Base-by-base conservation (phyloP, 2,329 filamentous ascomycete species). In the Aspergillus vadensis region DNA sequence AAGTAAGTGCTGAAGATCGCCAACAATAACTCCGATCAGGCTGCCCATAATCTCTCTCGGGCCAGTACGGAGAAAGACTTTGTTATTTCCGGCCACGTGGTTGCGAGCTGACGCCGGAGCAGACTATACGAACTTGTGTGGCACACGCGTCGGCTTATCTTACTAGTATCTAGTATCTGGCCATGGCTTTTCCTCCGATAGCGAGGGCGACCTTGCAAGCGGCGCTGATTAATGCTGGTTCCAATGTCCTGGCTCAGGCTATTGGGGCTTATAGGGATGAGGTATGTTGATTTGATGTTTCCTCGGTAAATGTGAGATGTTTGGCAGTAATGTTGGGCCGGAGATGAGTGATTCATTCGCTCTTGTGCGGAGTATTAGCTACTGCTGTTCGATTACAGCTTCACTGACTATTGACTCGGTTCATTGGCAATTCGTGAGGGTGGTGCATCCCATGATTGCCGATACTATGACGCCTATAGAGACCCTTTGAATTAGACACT, bases 181-280 rank as follows among this genome's bases (percentile, higher is more conserved):
- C 30, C 23, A 74, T 72, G 71, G 64, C 67, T 7, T 47, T 70
- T 3, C 82, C 82, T 39, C 81, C 81, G 2, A 82, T 86, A 63
- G 73, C 81, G 51, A 80, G 78, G 62, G 82, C 84, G 56, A 85
- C 83, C 30, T 65, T 86, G 32, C 84, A 85, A 70, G 81, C 84
- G 19, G 77, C 81, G 7, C 71, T 76, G 44, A 77, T 86, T 9
- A 84, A 83, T 21, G 80, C 80, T 5, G 74, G 76, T 15, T 86
- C 84, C 32, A 86, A 86, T 67, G 69, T 86, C 43, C 73, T 84
- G 54, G 84, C 84, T 23, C 85, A 87, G 67, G 73, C 81, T 32
- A 80, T 86, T 64, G 77, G 81, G 41, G 79, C 83, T 15, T 82
- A 82, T 65, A 78, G 79, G 60, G 71, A 77, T 58, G 70, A 76